Percentiles rank a stretch among this genome's conserved stretches.
phyloP scores from a whole-genome alignment of 2,329 filamentous ascomycete genomes.

The Pseudopyricularia cyperi region DNA sequence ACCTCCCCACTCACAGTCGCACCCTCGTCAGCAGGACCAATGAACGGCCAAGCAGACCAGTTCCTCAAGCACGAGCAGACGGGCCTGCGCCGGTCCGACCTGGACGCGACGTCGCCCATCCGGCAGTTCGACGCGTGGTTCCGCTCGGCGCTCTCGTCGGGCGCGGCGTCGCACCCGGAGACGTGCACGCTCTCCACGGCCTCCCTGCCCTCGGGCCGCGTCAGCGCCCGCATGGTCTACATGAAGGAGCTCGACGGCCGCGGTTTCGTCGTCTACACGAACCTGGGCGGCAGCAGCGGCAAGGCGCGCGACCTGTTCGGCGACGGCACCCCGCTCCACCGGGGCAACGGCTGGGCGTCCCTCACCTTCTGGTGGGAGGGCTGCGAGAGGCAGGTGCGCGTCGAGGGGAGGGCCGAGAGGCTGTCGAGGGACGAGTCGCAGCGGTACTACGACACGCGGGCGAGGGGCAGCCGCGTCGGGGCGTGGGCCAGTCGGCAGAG shows the following conservation, averaged over 20 bases:
- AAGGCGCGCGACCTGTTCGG: slow-evolving; percentile 52
- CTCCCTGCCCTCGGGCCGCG: slow-evolving; percentile 66
- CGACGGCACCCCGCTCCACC: slow-evolving; percentile 5
- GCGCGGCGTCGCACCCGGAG: slow-evolving; percentile 60
- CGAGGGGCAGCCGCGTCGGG: slow-evolving; percentile 71
- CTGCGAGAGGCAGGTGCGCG: slow-evolving; percentile 77
- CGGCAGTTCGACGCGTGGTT: slow-evolving; percentile 89
- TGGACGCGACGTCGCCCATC: slow-evolving; percentile 52
- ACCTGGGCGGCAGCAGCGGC: slow-evolving; percentile 56
- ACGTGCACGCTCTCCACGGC: slow-evolving; percentile 82
- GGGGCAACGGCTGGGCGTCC: slow-evolving; percentile 59
- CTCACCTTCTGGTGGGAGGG: slow-evolving; percentile 86
- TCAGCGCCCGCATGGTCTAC: slow-evolving; percentile 80
- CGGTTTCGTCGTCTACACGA: slow-evolving; percentile 88
- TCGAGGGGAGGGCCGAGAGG: slow-evolving; percentile 66
- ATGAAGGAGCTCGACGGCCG: slow-evolving; percentile 78
- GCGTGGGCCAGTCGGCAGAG: slow-evolving; percentile 93
- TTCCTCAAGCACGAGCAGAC: slow-evolving; percentile 47
- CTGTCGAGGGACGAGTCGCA: slow-evolving; percentile 60
- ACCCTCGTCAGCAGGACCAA: slow-evolving; percentile 4
- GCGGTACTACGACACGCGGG: slow-evolving; percentile 52
- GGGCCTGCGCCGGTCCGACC: slow-evolving; percentile 46
- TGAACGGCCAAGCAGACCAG: slow-evolving; percentile 55
- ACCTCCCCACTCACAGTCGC: slow-evolving; percentile 33
- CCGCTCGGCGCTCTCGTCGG: slow-evolving; percentile 45